Evolutionary conservation across 2,329 filamentous ascomycete species (phyloP).

Genomic region (Neonectria neomacrospora): DNA sequence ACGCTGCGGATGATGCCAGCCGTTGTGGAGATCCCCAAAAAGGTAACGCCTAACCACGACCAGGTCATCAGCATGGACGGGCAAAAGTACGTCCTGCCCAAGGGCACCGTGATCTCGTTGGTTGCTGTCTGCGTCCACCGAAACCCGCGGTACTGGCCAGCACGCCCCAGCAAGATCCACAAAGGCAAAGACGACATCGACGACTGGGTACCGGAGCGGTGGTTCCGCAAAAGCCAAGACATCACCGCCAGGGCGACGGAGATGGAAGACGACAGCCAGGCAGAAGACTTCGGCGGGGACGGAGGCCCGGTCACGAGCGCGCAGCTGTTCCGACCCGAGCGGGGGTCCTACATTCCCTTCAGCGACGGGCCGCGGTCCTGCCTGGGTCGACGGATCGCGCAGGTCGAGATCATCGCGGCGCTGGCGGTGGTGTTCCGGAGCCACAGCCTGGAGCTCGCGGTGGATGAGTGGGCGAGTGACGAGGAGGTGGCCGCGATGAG

Average conservation of each 20-base stretch:
- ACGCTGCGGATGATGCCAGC: conserved; percentile 78
- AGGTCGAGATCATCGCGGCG: conserved; percentile 67
- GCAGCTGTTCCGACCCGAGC: conserved; percentile 67
- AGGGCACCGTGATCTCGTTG: conserved; percentile 65
- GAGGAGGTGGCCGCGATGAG: conserved; percentile 65
- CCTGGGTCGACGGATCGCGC: conserved; percentile 67
- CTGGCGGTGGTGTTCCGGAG: conserved; percentile 66
- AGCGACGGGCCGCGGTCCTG: conserved; percentile 68
- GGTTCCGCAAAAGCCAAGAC: conserved; percentile 62
- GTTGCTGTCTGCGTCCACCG: conserved; percentile 67
- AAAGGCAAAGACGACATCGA: conserved; percentile 66
- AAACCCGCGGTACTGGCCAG: conserved; percentile 80
- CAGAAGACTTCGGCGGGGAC: conserved; percentile 68
- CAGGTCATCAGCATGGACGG: conserved; percentile 71
- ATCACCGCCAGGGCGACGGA: conserved; percentile 34
- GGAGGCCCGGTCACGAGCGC: conserved; percentile 70
- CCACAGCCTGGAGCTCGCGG: conserved; percentile 77
- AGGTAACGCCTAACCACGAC: conserved; percentile 57
- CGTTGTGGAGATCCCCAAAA: conserved; percentile 78
- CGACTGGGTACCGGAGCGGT: conserved; percentile 78
- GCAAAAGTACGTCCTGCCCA: conserved; percentile 67
- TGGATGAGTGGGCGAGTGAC: conserved; percentile 67
- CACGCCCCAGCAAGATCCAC: conserved; percentile 57
- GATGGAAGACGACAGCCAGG: conserved; percentile 27
- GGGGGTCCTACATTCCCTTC: conserved; percentile 69